Evolutionary conservation across 1,284 basidiomycete species (phyloP).

Genomic region (Apiotrichum siamense): DNA sequence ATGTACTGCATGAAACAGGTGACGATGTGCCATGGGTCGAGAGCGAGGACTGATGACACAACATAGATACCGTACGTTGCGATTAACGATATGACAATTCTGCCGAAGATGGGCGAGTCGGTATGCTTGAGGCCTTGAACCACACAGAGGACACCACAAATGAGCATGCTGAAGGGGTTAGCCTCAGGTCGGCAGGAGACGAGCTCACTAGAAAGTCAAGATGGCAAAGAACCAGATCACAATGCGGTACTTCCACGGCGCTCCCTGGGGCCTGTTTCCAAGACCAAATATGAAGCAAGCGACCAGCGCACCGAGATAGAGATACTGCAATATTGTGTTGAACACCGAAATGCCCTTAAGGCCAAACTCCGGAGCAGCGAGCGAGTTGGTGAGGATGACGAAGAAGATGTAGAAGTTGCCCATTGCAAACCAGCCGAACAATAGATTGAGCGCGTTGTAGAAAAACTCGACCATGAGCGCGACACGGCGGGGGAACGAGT

Average conservation of each 20-base stretch:
- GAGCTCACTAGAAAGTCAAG: constrained; percentile 63
- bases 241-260: constrained; percentile 77
- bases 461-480: constrained; percentile 71
- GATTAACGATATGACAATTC: constrained; percentile 75
- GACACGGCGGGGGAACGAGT: constrained; percentile 69
- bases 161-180: constrained; percentile 35
- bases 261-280: constrained; percentile 88
- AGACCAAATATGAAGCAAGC: constrained; percentile 91
- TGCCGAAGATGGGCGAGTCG: constrained; percentile 58
- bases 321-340: constrained; percentile 56
- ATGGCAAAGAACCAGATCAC: constrained; percentile 70
- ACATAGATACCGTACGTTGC: constrained; percentile 84
- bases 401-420: constrained; percentile 97
- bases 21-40: constrained; percentile 85
- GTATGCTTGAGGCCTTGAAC: constrained; percentile 59
- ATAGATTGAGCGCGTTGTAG: constrained; percentile 81
- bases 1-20: constrained; percentile 88
- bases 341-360: constrained; percentile 41
- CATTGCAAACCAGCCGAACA: constrained; percentile 85
- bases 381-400: constrained; percentile 76
- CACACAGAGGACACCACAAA: constrained; percentile 68
- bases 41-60: constrained; percentile 70
- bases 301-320: constrained; percentile 75
- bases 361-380: constrained; percentile 70
- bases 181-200: not conserved